These are phyloP conservation scores for Diaporthe sp. DNA, from an alignment of 2,329 filamentous ascomycete species.

Conservation along the genomic window DNA sequence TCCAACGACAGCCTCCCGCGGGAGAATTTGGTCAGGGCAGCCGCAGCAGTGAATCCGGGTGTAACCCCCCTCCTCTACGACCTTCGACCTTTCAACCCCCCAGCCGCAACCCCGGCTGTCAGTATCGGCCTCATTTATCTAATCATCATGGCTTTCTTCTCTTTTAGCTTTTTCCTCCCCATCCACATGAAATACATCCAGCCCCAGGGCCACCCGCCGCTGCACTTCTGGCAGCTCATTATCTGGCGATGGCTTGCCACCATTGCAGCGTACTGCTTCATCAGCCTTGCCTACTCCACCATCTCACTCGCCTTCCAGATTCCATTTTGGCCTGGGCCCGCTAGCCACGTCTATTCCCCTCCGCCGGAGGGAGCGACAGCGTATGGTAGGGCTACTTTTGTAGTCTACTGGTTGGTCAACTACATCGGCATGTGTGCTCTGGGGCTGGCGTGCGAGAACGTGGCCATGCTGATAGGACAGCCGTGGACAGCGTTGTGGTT, in stretches of 20 bases:
- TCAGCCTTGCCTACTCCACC: constrained; percentile 74
- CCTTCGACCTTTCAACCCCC: constrained; percentile 69
- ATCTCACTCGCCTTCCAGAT: constrained; percentile 74
- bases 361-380: constrained; percentile 62
- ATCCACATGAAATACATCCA: constrained; percentile 71
- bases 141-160: constrained; percentile 77
- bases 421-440: constrained; percentile 73
- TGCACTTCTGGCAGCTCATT: constrained; percentile 70
- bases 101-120: constrained; percentile 67
- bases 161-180: constrained; percentile 73
- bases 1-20: constrained; percentile 52
- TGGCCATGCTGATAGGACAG: constrained; percentile 71
- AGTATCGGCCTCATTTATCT: constrained; percentile 75
- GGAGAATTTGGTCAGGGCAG: constrained; percentile 46
- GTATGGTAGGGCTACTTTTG: constrained; percentile 69
- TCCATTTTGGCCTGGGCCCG: constrained; percentile 66
- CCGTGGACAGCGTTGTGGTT: constrained; percentile 73
- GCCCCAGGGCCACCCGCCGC: constrained; percentile 65
- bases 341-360: constrained; percentile 54
- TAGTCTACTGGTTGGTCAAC: constrained; percentile 74
- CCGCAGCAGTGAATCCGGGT: constrained; percentile 49
- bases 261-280: constrained; percentile 69
- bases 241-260: constrained; percentile 70
- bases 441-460: constrained; percentile 74
- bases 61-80: constrained; percentile 56